phyloP scores from a whole-genome alignment of 148 eudicot species.

The Spergularia marina region DNA sequence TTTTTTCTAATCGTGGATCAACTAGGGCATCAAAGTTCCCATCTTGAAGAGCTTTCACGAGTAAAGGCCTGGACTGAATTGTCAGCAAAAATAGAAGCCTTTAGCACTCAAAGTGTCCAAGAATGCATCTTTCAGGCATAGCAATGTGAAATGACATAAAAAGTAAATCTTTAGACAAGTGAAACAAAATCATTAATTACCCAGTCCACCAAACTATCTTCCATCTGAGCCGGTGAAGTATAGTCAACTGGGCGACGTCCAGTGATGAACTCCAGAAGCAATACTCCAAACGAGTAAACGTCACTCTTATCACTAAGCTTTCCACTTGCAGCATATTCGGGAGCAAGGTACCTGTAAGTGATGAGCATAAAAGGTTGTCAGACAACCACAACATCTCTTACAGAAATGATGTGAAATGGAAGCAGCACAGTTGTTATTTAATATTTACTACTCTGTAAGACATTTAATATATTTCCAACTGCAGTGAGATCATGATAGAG shows the following conservation, averaged over 20 bases:
- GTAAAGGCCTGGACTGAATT: conserved; percentile 61
- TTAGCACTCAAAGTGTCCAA: not conserved
- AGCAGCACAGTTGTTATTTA: not conserved
- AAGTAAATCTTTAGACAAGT: not conserved
- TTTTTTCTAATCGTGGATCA: conserved; percentile 50
- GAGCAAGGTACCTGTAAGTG: conserved; percentile 71
- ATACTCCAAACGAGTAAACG: conserved; percentile 81
- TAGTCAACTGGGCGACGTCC: conserved; percentile 68
- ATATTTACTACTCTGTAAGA: too few relatives aligned
- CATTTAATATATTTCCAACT: too few relatives aligned
- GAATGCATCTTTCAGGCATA: conserved; percentile 1
- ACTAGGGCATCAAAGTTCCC: conserved; percentile 47
- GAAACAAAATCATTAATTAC: conserved; percentile 26
- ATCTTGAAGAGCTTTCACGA: conserved; percentile 58
- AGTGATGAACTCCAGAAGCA: conserved; percentile 75
- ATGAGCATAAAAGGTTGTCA: not conserved
- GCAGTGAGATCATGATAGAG: too few relatives aligned
- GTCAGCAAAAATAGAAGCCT: not conserved
- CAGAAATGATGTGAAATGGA: not conserved
- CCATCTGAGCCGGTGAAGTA: conserved; percentile 35
- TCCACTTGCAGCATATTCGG: conserved; percentile 84
- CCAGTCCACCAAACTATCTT: conserved; percentile 92
- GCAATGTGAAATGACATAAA: not conserved
- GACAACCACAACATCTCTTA: not conserved
- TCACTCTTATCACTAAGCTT: conserved; percentile 85